These are phyloP conservation scores for Colletotrichum karsti DNA, from an alignment of 2,329 filamentous ascomycete genomes.

Conservation along the genomic window DNA sequence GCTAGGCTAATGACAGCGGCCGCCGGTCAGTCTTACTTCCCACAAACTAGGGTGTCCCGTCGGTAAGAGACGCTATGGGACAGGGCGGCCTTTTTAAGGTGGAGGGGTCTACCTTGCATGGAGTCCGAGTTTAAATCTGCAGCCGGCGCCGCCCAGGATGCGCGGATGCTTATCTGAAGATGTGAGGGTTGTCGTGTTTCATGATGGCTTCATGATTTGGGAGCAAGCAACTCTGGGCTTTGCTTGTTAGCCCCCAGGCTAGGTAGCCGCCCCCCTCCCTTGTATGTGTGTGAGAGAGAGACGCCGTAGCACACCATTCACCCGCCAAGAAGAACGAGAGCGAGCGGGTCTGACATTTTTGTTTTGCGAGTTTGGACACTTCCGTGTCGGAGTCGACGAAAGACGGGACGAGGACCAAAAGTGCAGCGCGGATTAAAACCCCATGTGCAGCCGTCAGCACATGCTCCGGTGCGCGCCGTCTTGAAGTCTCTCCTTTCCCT, in stretches of 20 bases:
- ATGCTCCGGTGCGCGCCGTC: too few species aligned
- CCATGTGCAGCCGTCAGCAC: slow-evolving; percentile 5
- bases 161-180: slow-evolving; percentile 23
- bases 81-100: neutral
- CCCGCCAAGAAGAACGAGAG: slow-evolving; percentile 12
- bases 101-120: slow-evolving; percentile 4
- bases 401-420: slow-evolving; percentile 5
- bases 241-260: neutral
- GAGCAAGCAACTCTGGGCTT: neutral
- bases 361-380: slow-evolving; percentile 4
- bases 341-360: slow-evolving; percentile 1
- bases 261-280: neutral
- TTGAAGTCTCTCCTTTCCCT: neutral
- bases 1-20: neutral
- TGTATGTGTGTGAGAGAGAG: too few species aligned
- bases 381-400: neutral
- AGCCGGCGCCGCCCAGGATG: slow-evolving; percentile 19
- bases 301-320: neutral
- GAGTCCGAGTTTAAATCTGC: slow-evolving; percentile 17
- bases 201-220: slow-evolving; percentile 31
- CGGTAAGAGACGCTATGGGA: neutral
- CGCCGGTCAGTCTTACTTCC: neutral
- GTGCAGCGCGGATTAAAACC: slow-evolving; percentile 17
- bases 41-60: neutral
- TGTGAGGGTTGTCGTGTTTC: slow-evolving; percentile 29